phyloP scores from a whole-genome alignment of 495 filamentous ascomycete genomes.

The Penicillium turbatum region DNA sequence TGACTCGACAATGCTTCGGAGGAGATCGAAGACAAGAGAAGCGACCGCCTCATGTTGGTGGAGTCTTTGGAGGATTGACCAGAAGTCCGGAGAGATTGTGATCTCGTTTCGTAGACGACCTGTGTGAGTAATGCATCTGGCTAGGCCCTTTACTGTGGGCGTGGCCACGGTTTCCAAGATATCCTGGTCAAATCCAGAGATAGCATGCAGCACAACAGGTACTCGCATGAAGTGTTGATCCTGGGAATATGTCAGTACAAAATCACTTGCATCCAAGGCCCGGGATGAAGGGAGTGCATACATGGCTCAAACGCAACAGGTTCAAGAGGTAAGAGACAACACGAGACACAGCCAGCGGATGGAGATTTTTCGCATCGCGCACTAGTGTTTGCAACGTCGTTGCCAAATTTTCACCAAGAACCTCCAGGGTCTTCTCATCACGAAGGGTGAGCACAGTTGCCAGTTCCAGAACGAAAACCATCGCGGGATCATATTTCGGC shows the following conservation, averaged over 20 bases:
- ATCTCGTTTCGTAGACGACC: conserved; percentile 82
- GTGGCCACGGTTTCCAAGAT: conserved; percentile 69
- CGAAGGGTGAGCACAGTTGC: conserved; percentile 79
- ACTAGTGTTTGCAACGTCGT: conserved; percentile 76
- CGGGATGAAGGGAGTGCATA: conserved; percentile 40
- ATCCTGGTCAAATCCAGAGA: conserved; percentile 79
- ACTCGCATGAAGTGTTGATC: conserved; percentile 87
- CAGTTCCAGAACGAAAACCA: conserved; percentile 85
- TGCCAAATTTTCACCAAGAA: conserved; percentile 71
- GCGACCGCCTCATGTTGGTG: conserved; percentile 63
- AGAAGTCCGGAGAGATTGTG: conserved; percentile 94
- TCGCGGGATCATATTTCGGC: conserved; percentile 76
- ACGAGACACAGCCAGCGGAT: conserved; percentile 75
- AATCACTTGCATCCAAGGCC: background rate
- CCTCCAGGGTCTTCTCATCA: conserved; percentile 63
- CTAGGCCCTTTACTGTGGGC: conserved; percentile 72
- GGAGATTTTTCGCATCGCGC: conserved; percentile 70
- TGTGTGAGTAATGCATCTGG: conserved; percentile 70
- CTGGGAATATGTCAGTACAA: conserved; percentile 43
- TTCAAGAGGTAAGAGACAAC: conserved; percentile 82
- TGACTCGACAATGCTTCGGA: conserved; percentile 65
- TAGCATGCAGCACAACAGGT: conserved; percentile 86
- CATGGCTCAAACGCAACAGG: conserved; percentile 81
- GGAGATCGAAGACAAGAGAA: conserved; percentile 73
- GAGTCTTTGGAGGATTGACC: conserved; percentile 80